Evolutionary conservation across 352 stramenopile species (phyloP).

Genomic region (Phytopythium cucurbitacearum): DNA sequence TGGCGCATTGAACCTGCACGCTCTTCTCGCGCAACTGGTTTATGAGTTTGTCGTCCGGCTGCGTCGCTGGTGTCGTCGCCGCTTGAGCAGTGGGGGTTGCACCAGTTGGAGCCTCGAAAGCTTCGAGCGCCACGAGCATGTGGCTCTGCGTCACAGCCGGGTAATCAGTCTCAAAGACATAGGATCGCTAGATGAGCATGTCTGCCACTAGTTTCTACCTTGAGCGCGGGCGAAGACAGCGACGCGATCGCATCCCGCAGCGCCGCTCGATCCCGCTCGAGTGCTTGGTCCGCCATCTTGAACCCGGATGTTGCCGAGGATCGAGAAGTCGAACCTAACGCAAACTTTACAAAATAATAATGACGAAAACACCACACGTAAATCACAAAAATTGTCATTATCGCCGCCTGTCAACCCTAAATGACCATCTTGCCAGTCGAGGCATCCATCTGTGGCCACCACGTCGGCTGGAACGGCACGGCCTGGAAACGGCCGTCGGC

Average conservation of each 20-base stretch:
- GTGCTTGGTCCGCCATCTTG: conserved; percentile 30
- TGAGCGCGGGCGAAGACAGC: conserved; percentile 24
- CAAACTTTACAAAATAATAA: not conserved
- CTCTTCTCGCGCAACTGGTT: conserved; percentile 36
- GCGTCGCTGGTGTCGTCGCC: conserved; percentile 7
- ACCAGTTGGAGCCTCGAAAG: conserved; percentile 23
- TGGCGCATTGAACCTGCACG: conserved; percentile 36
- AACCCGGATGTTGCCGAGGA: conserved; percentile 1
- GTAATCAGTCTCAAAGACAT: not conserved
- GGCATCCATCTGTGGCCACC: conserved; percentile 68
- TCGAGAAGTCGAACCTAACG: not conserved
- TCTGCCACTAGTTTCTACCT: conserved; percentile 12
- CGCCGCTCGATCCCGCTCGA: conserved; percentile 27
- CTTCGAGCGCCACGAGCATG: conserved; percentile 61
- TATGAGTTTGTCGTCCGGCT: conserved; percentile 43
- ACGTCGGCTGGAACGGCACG: conserved; percentile 67
- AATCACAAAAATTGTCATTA: not conserved
- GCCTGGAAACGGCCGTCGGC: conserved; percentile 61
- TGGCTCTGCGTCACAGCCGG: conserved; percentile 32
- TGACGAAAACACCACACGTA: not conserved
- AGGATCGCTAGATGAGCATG: not conserved
- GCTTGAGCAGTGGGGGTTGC: conserved; percentile 1
- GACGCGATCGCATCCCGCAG: conserved; percentile 31
- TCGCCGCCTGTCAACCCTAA: conserved; percentile 10
- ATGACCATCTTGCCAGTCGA: conserved; percentile 76